phyloP scores from a whole-genome alignment of 345 rosid genomes.

The Eucalyptus virginea region DNA sequence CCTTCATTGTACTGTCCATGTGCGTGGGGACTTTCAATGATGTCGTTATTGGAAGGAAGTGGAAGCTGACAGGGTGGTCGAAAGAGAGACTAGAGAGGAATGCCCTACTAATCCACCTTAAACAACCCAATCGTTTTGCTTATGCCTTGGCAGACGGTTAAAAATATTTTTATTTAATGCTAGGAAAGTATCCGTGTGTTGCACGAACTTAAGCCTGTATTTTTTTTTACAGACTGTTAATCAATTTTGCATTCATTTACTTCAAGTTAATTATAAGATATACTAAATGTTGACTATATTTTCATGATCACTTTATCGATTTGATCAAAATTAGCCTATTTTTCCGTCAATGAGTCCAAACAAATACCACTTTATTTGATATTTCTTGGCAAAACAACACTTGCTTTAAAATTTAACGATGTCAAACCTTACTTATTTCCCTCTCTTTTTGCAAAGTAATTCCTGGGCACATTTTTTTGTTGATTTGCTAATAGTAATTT shows the following conservation, averaged over 20 bases:
- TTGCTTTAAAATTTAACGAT: background rate
- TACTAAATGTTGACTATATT: background rate
- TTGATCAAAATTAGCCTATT: too few relatives aligned
- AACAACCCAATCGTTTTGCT: background rate
- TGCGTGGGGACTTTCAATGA: rapidly evolving
- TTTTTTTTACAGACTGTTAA: background rate
- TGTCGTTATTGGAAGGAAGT: too few relatives aligned
- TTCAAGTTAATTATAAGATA: background rate
- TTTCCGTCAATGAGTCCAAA: background rate
- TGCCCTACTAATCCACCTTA: background rate
- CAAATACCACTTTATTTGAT: background rate
- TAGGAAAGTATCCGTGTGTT: too few relatives aligned
- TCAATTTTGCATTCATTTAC: background rate
- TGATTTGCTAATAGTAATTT: background rate
- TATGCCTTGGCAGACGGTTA: background rate
- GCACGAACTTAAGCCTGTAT: background rate
- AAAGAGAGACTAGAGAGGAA: too few relatives aligned
- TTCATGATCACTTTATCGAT: too few relatives aligned
- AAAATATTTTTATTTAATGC: background rate
- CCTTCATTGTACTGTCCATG: too few relatives aligned
- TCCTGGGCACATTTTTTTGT: background rate
- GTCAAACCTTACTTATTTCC: background rate
- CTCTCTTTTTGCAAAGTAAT: background rate
- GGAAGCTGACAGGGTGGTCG: too few relatives aligned
- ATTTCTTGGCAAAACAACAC: background rate